These are phyloP conservation scores for Aspergillus neoniger DNA, from an alignment of 2,329 filamentous ascomycete genomes.

Conservation along the genomic window DNA sequence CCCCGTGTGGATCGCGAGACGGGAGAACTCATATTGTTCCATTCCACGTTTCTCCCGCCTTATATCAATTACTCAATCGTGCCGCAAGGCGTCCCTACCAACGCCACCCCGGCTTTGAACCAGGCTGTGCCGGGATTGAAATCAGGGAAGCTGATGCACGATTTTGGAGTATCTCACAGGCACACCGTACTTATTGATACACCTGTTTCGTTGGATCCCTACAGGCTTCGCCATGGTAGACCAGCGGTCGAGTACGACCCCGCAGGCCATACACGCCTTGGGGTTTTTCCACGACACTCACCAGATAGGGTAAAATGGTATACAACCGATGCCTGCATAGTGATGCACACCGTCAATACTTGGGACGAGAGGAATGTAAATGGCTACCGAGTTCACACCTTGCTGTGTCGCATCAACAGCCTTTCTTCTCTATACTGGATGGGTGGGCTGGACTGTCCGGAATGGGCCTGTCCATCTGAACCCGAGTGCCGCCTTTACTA, in stretches of 20 bases:
- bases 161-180: constrained; percentile 66
- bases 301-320: constrained; percentile 66
- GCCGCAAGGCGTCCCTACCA: constrained; percentile 34
- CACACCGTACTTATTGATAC: constrained; percentile 71
- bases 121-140: constrained; percentile 61
- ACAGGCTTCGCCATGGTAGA: constrained; percentile 37
- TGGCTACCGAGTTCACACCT: constrained; percentile 58
- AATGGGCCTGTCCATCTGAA: constrained; percentile 53
- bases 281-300: constrained; percentile 64
- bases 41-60: constrained; percentile 65
- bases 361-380: constrained; percentile 58
- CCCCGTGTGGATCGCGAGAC: constrained; percentile 66
- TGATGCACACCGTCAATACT: constrained; percentile 71
- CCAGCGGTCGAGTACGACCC: constrained; percentile 64
- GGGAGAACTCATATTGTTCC: constrained; percentile 67
- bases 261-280: constrained; percentile 61
- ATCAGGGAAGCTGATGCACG: constrained; percentile 73
- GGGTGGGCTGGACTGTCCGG: constrained; percentile 62
- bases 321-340: constrained; percentile 66
- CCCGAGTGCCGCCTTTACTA: constrained; percentile 65
- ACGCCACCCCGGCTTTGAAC: constrained; percentile 43
- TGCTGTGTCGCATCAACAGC: constrained; percentile 68
- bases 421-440: constrained; percentile 65
- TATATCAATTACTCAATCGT: constrained; percentile 68
- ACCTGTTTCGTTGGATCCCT: constrained; percentile 65